Percentiles rank a stretch among this genome's conserved stretches.
These are phyloP conservation scores for Metschnikowia matae DNA, from an alignment of 805 yeast genomes.

Conservation along the genomic window DNA sequence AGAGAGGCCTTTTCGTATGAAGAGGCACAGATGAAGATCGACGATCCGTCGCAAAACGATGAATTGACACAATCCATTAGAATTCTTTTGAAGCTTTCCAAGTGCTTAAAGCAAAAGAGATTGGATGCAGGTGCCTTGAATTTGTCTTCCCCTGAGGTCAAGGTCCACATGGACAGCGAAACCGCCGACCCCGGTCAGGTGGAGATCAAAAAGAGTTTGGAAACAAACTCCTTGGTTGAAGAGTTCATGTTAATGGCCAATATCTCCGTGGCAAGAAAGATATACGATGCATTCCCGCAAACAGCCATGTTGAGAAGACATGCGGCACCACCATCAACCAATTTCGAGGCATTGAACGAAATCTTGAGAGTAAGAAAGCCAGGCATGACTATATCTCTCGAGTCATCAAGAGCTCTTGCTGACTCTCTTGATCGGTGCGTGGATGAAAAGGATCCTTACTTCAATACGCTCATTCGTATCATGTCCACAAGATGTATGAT, in stretches of 20 bases:
- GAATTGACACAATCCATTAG: constrained; percentile 90
- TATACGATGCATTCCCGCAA: constrained; percentile 90
- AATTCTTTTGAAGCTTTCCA: constrained; percentile 71
- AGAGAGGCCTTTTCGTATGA: constrained; percentile 94
- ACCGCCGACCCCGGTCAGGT: constrained; percentile 96
- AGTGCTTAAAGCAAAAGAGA: constrained; percentile 78
- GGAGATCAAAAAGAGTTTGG: constrained; percentile 81
- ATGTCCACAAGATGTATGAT: constrained; percentile 99
- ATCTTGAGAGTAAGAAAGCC: constrained; percentile 76
- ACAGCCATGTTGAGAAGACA: constrained; percentile 98
- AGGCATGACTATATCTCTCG: constrained; percentile 68
- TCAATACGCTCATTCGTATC: constrained; percentile 89
- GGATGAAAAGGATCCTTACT: constrained; percentile 80
- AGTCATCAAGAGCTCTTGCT: constrained; percentile 86
- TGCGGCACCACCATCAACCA: constrained; percentile 93
- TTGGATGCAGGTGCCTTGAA: constrained; percentile 94
- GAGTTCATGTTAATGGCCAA: constrained; percentile 98
- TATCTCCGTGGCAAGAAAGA: constrained; percentile 90
- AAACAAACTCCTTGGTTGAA: constrained; percentile 93
- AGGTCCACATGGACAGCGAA: constrained; percentile 94
- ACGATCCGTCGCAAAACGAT: constrained; percentile 70
- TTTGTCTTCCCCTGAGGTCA: constrained; percentile 96
- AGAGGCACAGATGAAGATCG: constrained; percentile 87
- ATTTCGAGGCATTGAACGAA: constrained; percentile 84
- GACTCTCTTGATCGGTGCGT: constrained; percentile 87